These are phyloP conservation scores for Zangia roseola DNA, from an alignment of 768 basidiomycete genomes.

Conservation along the genomic window DNA sequence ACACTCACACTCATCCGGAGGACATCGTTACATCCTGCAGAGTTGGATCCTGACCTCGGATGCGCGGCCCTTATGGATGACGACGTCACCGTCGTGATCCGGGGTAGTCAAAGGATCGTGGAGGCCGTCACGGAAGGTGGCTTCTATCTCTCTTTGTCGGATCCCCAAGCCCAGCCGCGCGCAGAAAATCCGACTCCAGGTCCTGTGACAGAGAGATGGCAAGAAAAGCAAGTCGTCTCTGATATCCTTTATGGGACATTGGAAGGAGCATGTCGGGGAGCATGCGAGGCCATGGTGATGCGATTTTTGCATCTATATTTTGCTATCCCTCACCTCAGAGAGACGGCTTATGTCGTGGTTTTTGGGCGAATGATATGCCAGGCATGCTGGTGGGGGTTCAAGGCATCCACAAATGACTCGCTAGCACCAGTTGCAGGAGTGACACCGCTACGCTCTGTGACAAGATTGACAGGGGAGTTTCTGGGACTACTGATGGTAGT, in stretches of 20 bases:
- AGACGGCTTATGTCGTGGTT: conserved; percentile 1
- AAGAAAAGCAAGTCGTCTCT: conserved; percentile 8
- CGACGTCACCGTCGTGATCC: conserved; percentile 11
- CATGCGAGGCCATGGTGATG: conserved; percentile 15
- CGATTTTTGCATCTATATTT: conserved; percentile 9
- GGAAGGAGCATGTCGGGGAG: conserved; percentile 16
- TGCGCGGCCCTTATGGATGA: conserved; percentile 22
- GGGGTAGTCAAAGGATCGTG: conserved; percentile 13
- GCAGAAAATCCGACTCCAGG: not conserved
- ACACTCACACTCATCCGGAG: conserved; percentile 16
- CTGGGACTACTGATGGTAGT: conserved; percentile 7
- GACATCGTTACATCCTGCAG: conserved; percentile 4
- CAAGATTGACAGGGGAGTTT: conserved; percentile 10
- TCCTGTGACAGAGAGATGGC: not conserved
- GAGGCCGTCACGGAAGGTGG: conserved; percentile 20
- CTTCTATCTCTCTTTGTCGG: conserved; percentile 18
- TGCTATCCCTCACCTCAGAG: conserved; percentile 6
- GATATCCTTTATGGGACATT: conserved; percentile 6
- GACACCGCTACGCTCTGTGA: conserved; percentile 7
- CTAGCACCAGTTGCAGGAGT: not conserved
- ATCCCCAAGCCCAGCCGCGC: not conserved
- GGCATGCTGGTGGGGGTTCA: conserved; percentile 12
- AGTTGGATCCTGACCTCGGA: conserved; percentile 8
- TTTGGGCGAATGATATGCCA: conserved; percentile 6
- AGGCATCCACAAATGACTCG: conserved; percentile 7